A percentile compares a stretch with the other conserved stretches of the same genome.
Conservation (phyloP, 306 rosid genomes). For the Neltuma alba region DNA sequence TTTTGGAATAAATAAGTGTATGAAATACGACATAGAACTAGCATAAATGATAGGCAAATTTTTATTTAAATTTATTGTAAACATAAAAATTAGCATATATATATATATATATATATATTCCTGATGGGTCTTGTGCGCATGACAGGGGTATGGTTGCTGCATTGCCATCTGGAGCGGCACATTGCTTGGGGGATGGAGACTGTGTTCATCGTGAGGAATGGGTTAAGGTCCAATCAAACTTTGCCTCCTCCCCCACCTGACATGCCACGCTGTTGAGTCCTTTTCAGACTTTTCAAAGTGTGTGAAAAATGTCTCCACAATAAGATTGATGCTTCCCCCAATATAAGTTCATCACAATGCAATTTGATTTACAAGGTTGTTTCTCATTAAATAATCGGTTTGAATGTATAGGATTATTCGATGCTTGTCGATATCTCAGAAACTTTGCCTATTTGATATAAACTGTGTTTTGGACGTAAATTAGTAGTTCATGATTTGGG, state of each 20-base stretch:
- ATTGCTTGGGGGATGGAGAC: conserved; percentile 68
- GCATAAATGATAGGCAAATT: too few species aligned
- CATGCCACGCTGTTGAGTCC: conserved; percentile 55
- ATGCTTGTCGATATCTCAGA: background rate
- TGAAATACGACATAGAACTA: too few species aligned
- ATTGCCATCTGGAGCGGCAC: conserved; percentile 68
- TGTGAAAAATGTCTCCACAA: background rate
- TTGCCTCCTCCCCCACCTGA: conserved; percentile 56
- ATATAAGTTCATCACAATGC: background rate
- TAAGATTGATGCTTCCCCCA: too few species aligned
- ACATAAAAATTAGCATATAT: background rate
- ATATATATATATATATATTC: background rate
- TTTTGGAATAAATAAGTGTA: too few species aligned
- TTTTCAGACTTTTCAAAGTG: background rate
- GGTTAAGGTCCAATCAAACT: conserved; percentile 25
- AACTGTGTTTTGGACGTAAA: background rate
- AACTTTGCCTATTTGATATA: background rate
- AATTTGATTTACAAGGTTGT: background rate
- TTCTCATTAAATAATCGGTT: background rate
- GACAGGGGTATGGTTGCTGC: conserved; percentile 72
- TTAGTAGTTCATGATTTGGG: background rate
- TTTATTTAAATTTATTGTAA: background rate
- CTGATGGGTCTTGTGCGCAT: background rate
- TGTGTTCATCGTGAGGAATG: conserved; percentile 62
- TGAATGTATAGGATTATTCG: background rate